phyloP scores from a whole-genome alignment of 169 alveolate species.

The Plasmodium sp. region DNA sequence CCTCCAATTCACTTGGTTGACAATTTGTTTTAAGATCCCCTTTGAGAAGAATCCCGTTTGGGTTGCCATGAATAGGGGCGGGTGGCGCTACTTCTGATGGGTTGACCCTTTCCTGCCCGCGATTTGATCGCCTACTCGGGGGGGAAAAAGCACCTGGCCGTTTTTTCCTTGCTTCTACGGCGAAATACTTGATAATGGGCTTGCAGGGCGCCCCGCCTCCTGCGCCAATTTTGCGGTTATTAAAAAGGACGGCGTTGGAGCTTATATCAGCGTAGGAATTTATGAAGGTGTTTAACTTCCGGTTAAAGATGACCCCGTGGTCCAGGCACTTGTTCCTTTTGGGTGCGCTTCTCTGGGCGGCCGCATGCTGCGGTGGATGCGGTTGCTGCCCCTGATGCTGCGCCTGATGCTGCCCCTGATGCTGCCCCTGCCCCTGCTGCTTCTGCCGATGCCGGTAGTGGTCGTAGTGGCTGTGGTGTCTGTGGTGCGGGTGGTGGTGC shows the following conservation, averaged over 20 bases:
- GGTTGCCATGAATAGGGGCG: neutral
- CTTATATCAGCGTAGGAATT: conserved; percentile 36
- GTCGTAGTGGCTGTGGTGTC: neutral
- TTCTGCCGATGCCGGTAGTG: neutral
- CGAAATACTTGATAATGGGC: conserved; percentile 5
- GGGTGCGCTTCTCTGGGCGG: neutral
- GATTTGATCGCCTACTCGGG: neutral
- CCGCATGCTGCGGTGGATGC: conserved; percentile 14
- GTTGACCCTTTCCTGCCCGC: neutral
- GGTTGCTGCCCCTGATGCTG: conserved; percentile 15
- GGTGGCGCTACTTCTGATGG: neutral
- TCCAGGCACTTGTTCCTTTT: conserved; percentile 12
- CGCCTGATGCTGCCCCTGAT: neutral
- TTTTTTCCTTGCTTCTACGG: neutral
- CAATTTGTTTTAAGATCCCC: neutral
- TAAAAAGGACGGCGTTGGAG: conserved; percentile 12
- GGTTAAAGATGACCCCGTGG: conserved; percentile 16
- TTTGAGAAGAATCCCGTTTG: neutral
- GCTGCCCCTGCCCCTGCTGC: neutral
- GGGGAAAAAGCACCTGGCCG: neutral
- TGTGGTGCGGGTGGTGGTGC: conserved; percentile 24
- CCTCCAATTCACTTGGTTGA: neutral
- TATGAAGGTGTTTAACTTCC: conserved; percentile 52
- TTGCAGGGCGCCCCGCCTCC: neutral
- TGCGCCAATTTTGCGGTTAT: neutral